Evolutionary conservation across 495 filamentous ascomycete species (phyloP), one percentile per base, ranked within the genome.

Genomic region (Astrothelium subdiscretum): DNA sequence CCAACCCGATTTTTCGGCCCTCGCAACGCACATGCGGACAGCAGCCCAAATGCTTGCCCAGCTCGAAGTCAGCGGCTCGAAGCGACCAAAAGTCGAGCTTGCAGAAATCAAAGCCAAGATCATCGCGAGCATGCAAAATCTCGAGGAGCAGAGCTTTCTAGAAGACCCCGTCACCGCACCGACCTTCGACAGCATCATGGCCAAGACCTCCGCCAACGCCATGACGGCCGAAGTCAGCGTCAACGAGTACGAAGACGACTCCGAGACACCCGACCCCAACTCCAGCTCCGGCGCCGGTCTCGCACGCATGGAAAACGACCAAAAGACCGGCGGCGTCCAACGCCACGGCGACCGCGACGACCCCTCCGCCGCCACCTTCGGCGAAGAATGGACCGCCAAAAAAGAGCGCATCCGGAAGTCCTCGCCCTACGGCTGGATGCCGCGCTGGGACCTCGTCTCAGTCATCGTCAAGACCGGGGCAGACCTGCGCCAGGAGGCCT

Each of bases 401-500:
- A 87, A 85, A 68, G 87, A 90, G 72, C 85, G 87, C 26, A 89
- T 90, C 69, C 79, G 87, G 59, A 83, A 85, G 66, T 84, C 85
- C 3, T 88, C 85, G 11, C 87, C 87, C 0, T 90, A 88, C 66
- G 87, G 87, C 11, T 86, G 81, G 82, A 87, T 87, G 80, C 85
- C 84, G 71, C 89, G 87, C 68, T 90, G 87, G 87, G 87, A 90
- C 65, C 79, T 90, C 12, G 73, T 90, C 62, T 87, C 84, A 69
- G 87, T 90, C 57, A 90, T 90, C 70, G 85, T 90, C 62, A 90
- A 90, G 70, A 90, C 87, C 32, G 87, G 87, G 31, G 84, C 85
- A 1, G 87, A 90, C 71, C 76, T 90, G 42, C 76, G 87, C 57
- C 87, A 90, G 72, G 87, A 90, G 74, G 85, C 87, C 0, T 90